Base-by-base conservation (phyloP, 2,329 filamentous ascomycete species). In the Ceratocystis eucalypticola region DNA sequence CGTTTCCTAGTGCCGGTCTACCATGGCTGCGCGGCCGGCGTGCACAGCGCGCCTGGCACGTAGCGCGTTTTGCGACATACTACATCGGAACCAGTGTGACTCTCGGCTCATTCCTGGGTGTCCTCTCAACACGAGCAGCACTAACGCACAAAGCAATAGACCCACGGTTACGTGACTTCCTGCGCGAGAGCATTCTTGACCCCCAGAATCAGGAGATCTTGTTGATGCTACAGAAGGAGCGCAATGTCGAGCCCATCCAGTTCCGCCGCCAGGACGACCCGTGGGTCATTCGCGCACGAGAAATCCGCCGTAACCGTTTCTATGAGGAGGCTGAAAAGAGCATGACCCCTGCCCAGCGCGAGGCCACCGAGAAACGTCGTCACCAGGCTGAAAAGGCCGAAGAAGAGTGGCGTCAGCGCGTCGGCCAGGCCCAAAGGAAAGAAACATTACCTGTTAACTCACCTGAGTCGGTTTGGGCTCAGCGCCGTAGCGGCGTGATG, bases 21-120 rank as follows among this genome's bases (percentile, higher is more conserved):
- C 70, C 71, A 3, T 33, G 74, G n/a, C 50, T 74, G 1, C 71
- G 68, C 2, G 75, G 74, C 2, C 59, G 10, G 0, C 48, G n/a
- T 0, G 74, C 76, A 4, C 68, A 62, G 28, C 17, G 50, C 17
- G 64, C 71, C 22, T 80, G 78, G 78, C 77, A 79, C 65, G 46
- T 65, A 12, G 28, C 71, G 15, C 74, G 78, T 1, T 71, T 75
- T n/a, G n/a, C 68, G 1, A 69, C 72, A 8, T 79, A 78, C 71
- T 71, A 70, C 7, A 66, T 71, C 25, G 61, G 71, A 0, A 65
- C 68, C 44, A 72, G 69, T 64, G 12, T 77, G 46, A 69, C 70
- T 1, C 65, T 72, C 25, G 65, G 69, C 6, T 53, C 74, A 10
- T 69, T 77, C 22, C 71, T 76, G 44, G 65, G 67, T 59, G 76